Base-by-base conservation (phyloP, 2,329 filamentous ascomycete genomes). In the Ophiostoma novo-ulmi region DNA sequence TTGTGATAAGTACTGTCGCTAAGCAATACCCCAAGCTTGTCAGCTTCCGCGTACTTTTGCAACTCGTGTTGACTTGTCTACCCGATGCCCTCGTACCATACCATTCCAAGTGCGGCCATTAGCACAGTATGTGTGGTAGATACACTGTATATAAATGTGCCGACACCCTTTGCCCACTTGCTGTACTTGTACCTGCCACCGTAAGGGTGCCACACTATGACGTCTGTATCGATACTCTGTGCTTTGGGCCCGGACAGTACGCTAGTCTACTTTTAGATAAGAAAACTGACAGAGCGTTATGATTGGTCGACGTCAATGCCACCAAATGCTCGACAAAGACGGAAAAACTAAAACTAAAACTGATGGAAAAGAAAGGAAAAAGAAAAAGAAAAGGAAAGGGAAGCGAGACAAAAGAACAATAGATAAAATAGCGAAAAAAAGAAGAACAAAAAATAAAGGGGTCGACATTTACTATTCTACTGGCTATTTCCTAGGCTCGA, bases 191-290 rank as follows among this genome's bases (percentile, higher is more conserved):
- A 66, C 64, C 64, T 66, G 20, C 36, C 35, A 41, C 64, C n/a
- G 38, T 38, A 66, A 35, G 64, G 64, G n/a, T 44, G 38, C 36
- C 22, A 10, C 36, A 66, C 61, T 64, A 66, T 66, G 64, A 66
- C 64, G 64, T 66, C 64, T 39, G 64, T 66, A 66, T 41, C 38
- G 20, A 44, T 66, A 66, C 64, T 44, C 38, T 7, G 52, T 58
- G 22, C 22, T 26, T 26, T 22, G n/a, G 44, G 2, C 44, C n/a
- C 20, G 10, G 11, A 2, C 5, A 5, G 4, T 26, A 10, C 17
- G 22, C 52, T 58, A 58, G 52, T 58, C 52, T 58, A 20, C 5
- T 48, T 48, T 3, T 5, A 20, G 17, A 48, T 7, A 48, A 48
- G 44, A 5, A 48, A 48, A 8, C 31, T n/a, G 55, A 17, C 20